These are phyloP conservation scores for Rhizophora mangle DNA, from an alignment of 345 rosid genomes.

Conservation along the genomic window DNA sequence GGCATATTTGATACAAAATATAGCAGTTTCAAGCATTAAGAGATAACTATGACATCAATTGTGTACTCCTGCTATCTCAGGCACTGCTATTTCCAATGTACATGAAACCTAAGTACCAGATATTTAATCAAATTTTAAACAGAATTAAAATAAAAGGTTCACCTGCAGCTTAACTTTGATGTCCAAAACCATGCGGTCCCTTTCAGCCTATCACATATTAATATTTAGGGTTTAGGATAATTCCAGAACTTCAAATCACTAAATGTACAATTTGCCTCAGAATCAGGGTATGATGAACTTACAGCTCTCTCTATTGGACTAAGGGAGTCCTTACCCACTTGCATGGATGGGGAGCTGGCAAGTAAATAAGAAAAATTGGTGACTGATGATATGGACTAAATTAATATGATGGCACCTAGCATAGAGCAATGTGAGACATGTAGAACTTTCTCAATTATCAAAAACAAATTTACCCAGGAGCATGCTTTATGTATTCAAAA, in stretches of 20 bases:
- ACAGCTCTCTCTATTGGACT: conserved; percentile 97
- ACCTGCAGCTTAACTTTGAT: conserved; percentile 98
- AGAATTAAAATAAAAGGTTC: conserved; percentile 4
- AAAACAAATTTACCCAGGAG: conserved; percentile 57
- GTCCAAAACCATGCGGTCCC: conserved; percentile 98
- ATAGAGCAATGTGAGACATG: conserved; percentile 3
- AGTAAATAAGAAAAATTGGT: conserved; percentile 16
- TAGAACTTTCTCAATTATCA: conserved; percentile 4
- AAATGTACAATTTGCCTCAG: conserved; percentile 17
- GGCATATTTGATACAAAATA: not conserved
- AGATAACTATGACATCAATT: not conserved
- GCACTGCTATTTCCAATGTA: not conserved
- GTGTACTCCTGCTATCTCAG: not conserved
- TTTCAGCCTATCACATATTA: conserved; percentile 64
- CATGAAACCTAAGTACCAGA: conserved; percentile 10
- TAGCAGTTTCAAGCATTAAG: not conserved
- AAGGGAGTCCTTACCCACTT: conserved; percentile 54
- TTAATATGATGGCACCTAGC: not conserved
- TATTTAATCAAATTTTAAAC: not conserved
- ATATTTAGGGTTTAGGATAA: conserved; percentile 7
- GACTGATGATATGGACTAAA: not conserved
- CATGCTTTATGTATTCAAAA: conserved; percentile 70
- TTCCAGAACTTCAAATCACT: conserved; percentile 13
- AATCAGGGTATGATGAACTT: conserved; percentile 43
- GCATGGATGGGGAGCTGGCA: conserved; percentile 69